phyloP scores from a whole-genome alignment of 2,329 filamentous ascomycete species.

The Dichotomopilus funicola region DNA sequence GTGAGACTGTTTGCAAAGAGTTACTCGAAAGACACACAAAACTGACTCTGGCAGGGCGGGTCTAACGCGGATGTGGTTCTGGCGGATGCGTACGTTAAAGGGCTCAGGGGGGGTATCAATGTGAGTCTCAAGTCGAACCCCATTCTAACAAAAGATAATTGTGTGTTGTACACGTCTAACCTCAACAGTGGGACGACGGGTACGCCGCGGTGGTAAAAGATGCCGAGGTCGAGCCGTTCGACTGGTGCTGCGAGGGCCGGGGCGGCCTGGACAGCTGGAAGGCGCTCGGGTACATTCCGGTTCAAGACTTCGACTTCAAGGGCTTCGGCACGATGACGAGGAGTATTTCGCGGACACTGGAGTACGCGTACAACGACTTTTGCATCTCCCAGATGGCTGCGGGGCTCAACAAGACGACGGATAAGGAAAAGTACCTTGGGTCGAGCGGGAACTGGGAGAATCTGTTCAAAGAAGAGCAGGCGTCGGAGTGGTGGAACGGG shows the following conservation, averaged over 20 bases:
- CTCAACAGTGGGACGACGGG: slow-evolving; percentile 53
- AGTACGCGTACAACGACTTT: slow-evolving; percentile 75
- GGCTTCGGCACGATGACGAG: slow-evolving; percentile 66
- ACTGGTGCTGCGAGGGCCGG: slow-evolving; percentile 65
- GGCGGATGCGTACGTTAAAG: slow-evolving; percentile 62
- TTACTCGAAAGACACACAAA: background rate
- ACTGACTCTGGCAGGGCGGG: slow-evolving; percentile 47
- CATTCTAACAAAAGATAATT: no score
- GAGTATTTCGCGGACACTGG: slow-evolving; percentile 64
- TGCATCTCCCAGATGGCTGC: slow-evolving; percentile 58
- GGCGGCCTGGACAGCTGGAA: slow-evolving; percentile 71
- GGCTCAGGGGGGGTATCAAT: slow-evolving; percentile 51
- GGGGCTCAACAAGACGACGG: slow-evolving; percentile 45
- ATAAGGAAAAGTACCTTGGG: slow-evolving; percentile 52
- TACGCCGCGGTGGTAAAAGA: slow-evolving; percentile 68
- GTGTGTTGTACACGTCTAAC: slow-evolving; percentile 13
- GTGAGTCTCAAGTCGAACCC: no score
- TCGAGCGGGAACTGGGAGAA: slow-evolving; percentile 62
- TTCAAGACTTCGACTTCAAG: slow-evolving; percentile 58
- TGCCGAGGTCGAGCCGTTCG: slow-evolving; percentile 61
- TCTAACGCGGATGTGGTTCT: slow-evolving; percentile 67
- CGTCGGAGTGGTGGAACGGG: slow-evolving; percentile 45
- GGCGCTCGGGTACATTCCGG: slow-evolving; percentile 61
- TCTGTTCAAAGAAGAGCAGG: slow-evolving; percentile 55
- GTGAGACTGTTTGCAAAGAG: slow-evolving; percentile 16